Percentiles rank a stretch among this genome's conserved stretches.
These are phyloP conservation scores for Neonectria magnoliae DNA, from an alignment of 2,329 filamentous ascomycete genomes.

Conservation along the genomic window DNA sequence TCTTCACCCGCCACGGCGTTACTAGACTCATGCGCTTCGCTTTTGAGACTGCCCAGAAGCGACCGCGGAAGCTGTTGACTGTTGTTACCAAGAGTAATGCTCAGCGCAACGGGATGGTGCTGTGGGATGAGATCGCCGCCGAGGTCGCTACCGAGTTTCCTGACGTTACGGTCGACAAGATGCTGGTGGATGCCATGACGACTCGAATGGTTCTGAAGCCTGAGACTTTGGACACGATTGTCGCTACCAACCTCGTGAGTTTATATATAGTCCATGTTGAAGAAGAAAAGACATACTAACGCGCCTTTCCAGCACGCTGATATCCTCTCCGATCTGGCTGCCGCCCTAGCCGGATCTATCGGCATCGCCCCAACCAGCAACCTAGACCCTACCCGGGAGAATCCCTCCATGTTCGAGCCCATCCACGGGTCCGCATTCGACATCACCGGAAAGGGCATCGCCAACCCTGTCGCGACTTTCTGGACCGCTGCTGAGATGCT, in stretches of 20 bases:
- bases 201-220: slow-evolving; percentile 71
- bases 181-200: slow-evolving; percentile 75
- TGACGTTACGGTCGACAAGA: slow-evolving; percentile 70
- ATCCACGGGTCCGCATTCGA: slow-evolving; percentile 69
- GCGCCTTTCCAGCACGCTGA: slow-evolving; percentile 58
- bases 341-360: slow-evolving; percentile 75
- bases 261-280: background rate
- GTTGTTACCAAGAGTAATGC: slow-evolving; percentile 75
- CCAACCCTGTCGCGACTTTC: slow-evolving; percentile 68
- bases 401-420: slow-evolving; percentile 70
- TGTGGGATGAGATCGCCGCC: slow-evolving; percentile 72
- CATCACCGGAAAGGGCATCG: slow-evolving; percentile 65
- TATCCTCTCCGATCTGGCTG: slow-evolving; percentile 76
- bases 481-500: slow-evolving; percentile 70
- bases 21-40: slow-evolving; percentile 71
- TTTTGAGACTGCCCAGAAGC: slow-evolving; percentile 67
- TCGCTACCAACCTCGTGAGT: slow-evolving; percentile 66
- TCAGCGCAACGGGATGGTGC: slow-evolving; percentile 73
- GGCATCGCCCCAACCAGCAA: slow-evolving; percentile 78
- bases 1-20: slow-evolving; percentile 69
- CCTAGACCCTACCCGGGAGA: slow-evolving; percentile 66
- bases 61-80: slow-evolving; percentile 67
- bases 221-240: slow-evolving; percentile 68
- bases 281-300: background rate
- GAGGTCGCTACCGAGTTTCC: slow-evolving; percentile 66